Base-by-base conservation (phyloP, 495 filamentous ascomycete genomes). In the Podospora sp. region DNA sequence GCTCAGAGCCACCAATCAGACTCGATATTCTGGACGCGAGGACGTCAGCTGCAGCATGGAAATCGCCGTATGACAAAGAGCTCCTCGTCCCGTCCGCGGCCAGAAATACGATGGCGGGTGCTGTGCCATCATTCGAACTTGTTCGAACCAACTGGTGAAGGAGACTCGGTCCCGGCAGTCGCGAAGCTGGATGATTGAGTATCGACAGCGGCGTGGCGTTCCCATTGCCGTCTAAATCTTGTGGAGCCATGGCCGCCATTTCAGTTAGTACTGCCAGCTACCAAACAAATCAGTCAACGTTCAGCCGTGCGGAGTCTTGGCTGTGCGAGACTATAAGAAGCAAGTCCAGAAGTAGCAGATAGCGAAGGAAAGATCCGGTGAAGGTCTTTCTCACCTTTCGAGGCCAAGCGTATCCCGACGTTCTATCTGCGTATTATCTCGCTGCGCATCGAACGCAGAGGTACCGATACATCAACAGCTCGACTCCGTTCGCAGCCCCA, bases 91-190 rank as follows among this genome's bases (percentile, higher is more conserved):
- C 86, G 62, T 84, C 78, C 16, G 78, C 62, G 7, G 76, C 69
- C 20, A 87, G 73, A 67, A 87, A 91, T 18, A 92, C 90, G 56
- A 93, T 68, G 12, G 76, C 76, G 21, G 63, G 66, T 3, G 51
- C 59, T 21, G 22, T 25, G 2, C 55, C 21, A 20, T 62, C 27
- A 2, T 53, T 14, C 0, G 51, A 55, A 14, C 12, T 2, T 12
- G 18, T 55, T n/a, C 71, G 73, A 11, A 91, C 82, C 0, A 93
- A 80, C 6, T 86, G 68, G 73, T 92, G 91, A 12, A 93, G 82
- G 12, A 91, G 77, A 25, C 71, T 62, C 8, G 91, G 87, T 1
- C 91, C 91, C 7, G 80, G 74, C 5, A 91, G 70, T 9, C 73
- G 68, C 25, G 62, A 63, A 18, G 90, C 84, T 12, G 80, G 75